Conservation (phyloP, 1,139 yeast species). For the Blastobotrys illinoisensis region DNA sequence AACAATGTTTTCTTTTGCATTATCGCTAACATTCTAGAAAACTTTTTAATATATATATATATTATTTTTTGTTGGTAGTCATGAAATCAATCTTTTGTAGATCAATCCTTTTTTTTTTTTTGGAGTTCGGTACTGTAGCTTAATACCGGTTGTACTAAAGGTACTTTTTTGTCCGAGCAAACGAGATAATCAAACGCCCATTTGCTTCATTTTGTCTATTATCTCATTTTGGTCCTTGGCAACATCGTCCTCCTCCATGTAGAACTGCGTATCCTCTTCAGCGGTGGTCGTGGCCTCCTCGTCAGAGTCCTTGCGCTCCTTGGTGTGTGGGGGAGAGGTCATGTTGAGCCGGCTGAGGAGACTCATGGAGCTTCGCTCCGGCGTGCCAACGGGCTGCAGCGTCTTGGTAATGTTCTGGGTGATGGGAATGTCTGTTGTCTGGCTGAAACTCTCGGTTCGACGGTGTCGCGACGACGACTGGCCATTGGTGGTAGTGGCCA, state of each 20-base stretch:
- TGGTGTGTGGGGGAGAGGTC: not conserved
- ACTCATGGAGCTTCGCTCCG: slow-evolving; percentile 5
- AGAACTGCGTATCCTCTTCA: slow-evolving; percentile 26
- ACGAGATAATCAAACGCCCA: not conserved
- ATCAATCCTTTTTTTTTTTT: not conserved
- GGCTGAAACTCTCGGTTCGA: not conserved
- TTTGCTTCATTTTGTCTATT: slow-evolving; percentile 2
- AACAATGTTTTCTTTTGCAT: not conserved
- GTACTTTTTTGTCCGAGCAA: not conserved
- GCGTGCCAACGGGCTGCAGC: slow-evolving; percentile 17
- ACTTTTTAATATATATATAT: not conserved
- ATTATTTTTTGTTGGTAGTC: too few species aligned
- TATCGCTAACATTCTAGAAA: not conserved
- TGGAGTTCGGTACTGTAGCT: too few species aligned
- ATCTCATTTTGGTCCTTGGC: not conserved
- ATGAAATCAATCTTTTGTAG: not conserved
- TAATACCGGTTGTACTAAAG: too few species aligned
- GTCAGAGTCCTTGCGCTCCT: not conserved
- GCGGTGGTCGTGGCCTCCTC: not conserved
- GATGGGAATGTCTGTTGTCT: not conserved
- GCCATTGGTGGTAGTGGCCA: not conserved
- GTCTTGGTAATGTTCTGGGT: not conserved
- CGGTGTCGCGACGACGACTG: not conserved
- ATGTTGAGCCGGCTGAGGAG: not conserved
- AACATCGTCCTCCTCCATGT: slow-evolving; percentile 23